Conservation (phyloP, 169 alveolate species). For the Besnoitia besnoiti region DNA sequence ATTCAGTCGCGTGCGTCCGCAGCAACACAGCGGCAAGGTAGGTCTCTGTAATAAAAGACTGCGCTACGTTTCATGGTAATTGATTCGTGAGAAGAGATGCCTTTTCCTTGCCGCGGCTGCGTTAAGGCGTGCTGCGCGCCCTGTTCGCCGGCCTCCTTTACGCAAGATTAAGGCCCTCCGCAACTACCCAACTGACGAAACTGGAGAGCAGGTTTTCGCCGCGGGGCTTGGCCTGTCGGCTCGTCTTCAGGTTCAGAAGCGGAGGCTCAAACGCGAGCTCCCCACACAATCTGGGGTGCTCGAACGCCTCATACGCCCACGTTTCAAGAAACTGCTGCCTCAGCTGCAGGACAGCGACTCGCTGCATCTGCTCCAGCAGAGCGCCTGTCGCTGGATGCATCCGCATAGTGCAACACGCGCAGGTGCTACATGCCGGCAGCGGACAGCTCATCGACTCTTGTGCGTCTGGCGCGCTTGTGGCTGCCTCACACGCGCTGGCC, state of each 20-base stretch:
- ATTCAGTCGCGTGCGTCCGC: too few relatives aligned
- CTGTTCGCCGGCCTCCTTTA: background rate
- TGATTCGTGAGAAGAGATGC: too few relatives aligned
- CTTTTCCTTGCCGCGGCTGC: too few relatives aligned
- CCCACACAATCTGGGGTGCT: background rate
- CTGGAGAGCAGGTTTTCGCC: background rate
- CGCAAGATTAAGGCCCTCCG: background rate
- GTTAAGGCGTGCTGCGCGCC: too few relatives aligned
- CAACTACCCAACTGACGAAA: background rate
- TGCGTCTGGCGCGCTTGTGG: background rate
- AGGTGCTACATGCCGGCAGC: background rate
- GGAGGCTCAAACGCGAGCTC: constrained; percentile 17
- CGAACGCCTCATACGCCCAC: constrained; percentile 48
- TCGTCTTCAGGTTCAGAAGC: background rate
- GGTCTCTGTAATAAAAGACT: too few relatives aligned
- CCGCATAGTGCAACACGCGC: background rate
- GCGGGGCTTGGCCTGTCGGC: background rate
- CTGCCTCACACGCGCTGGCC: background rate
- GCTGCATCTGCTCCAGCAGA: constrained; percentile 22
- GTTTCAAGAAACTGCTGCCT: constrained; percentile 51
- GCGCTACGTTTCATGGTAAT: too few relatives aligned
- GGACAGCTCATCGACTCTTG: background rate
- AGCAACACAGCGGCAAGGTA: too few relatives aligned
- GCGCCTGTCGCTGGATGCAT: background rate
- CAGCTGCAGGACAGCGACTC: constrained; percentile 43